Base-by-base conservation (phyloP, 2,329 filamentous ascomycete genomes). In the Xylariaceae sp. region DNA sequence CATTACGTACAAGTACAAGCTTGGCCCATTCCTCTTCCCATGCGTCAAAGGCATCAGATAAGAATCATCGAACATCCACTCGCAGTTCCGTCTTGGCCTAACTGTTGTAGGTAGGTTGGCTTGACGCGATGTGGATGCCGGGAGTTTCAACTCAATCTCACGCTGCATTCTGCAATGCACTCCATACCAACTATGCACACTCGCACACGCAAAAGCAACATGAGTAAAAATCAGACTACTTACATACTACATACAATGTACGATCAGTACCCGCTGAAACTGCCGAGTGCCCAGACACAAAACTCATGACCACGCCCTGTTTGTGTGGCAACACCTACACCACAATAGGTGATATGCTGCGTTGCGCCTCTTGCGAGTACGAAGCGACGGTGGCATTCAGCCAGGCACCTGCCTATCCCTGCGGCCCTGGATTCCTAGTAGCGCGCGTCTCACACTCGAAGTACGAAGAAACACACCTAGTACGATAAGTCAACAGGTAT, bases 261-360 rank as follows among this genome's bases (percentile, higher is more conserved):
- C 17, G 17, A 18, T n/a, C n/a, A n/a, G 17, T 18, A 30, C 23
- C 23, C 23, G 23, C 23, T 30, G 23, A 56, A 62, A 54, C 49
- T 51, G 55, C 58, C 60, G 60, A 60, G 23, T 30, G 23, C 51
- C 56, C 51, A 51, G 45, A 59, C 57, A 55, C 54, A 30, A 61
- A 39, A 54, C 44, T 57, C 51, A 30, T 55, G 55, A 34, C 49
- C 50, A 56, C 23, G 13, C 30, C 42, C 11, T 13, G 2, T 13
- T 45, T 13, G 23, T 30, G 23, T 30, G 23, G 23, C 23, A 30
- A 30, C 23, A 30, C 23, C 23, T 30, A 30, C 23, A 30, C 23
- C 23, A 30, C 23, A 30, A 30, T 30, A 30, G 23, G 23, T 30
- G 23, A 30, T 30, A 30, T 30, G 23, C 23, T 30, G 23, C 23